Evolutionary conservation across 2,329 filamentous ascomycete genomes (phyloP).

Genomic region (Trichothecium sympodiale): DNA sequence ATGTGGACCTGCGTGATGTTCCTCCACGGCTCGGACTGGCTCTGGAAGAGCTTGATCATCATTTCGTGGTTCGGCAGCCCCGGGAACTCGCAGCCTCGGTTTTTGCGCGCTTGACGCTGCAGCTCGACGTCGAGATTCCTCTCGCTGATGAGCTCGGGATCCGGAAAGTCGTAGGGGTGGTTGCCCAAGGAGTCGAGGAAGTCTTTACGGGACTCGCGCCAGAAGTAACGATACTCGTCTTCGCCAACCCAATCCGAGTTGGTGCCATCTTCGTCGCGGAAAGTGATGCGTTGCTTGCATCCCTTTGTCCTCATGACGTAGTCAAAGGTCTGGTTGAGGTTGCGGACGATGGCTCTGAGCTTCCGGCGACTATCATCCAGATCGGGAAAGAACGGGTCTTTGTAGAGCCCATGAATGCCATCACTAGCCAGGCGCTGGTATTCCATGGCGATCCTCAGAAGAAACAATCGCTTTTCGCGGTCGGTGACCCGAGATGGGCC

Average conservation of each 20-base stretch:
- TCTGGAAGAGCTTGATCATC: conserved; percentile 26
- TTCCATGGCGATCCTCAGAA: conserved; percentile 21
- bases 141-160: conserved; percentile 12
- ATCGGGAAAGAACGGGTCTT: conserved; percentile 24
- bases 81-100: conserved; percentile 29
- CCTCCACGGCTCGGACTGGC: conserved; percentile 26
- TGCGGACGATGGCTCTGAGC: conserved; percentile 18
- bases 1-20: conserved; percentile 24
- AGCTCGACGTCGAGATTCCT: conserved; percentile 15
- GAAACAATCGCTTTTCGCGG: conserved; percentile 18
- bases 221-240: rapidly evolving
- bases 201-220: conserved; percentile 16
- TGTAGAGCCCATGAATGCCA: conserved; percentile 17
- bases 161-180: conserved; percentile 16
- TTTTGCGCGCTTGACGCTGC: conserved; percentile 18
- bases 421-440: conserved; percentile 21
- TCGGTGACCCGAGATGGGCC: conserved; percentile 10
- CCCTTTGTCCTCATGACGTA: conserved; percentile 15
- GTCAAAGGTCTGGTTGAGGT: conserved; percentile 19
- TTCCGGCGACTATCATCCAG: conserved; percentile 10
- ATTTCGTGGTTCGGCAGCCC: conserved; percentile 24
- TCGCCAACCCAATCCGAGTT: conserved; percentile 1
- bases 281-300: conserved; percentile 8
- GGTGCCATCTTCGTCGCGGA: not conserved
- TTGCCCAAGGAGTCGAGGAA: conserved; percentile 12